Percentiles rank a stretch among this genome's conserved stretches.
These are phyloP conservation scores for Colletotrichum tofieldiae DNA, from an alignment of 2,329 filamentous ascomycete species.

Conservation along the genomic window DNA sequence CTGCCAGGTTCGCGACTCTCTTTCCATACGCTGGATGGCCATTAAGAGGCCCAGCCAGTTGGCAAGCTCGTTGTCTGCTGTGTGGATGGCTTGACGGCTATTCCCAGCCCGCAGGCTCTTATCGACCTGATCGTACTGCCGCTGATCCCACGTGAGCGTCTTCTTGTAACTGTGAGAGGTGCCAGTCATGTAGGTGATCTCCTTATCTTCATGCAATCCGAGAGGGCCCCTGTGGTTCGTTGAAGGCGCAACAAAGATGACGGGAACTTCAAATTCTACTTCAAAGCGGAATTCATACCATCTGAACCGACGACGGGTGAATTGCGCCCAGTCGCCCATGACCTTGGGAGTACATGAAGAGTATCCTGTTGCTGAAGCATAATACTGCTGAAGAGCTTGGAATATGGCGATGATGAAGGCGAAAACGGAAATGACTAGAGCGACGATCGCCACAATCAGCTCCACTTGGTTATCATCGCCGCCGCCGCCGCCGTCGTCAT, in stretches of 20 bases:
- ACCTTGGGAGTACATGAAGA: slow-evolving; percentile 30
- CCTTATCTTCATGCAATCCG: slow-evolving; percentile 18
- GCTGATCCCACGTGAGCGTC: slow-evolving; percentile 32
- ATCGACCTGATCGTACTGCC: slow-evolving; percentile 20
- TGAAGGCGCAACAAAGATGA: slow-evolving; percentile 38
- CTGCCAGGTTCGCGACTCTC: slow-evolving; percentile 39
- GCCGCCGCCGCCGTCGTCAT: background rate
- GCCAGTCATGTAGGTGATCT: slow-evolving; percentile 40
- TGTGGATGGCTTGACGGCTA: slow-evolving; percentile 36
- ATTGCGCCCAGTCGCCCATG: slow-evolving; percentile 34
- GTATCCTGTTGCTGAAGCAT: slow-evolving; percentile 33
- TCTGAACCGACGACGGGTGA: slow-evolving; percentile 36
- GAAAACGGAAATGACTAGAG: slow-evolving; percentile 35
- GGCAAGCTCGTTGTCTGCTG: slow-evolving; percentile 36
- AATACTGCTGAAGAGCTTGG: slow-evolving; percentile 39
- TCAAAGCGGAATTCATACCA: slow-evolving; percentile 41
- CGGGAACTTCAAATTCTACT: slow-evolving; percentile 35
- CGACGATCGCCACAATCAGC: slow-evolving; percentile 36
- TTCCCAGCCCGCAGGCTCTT: slow-evolving; percentile 20
- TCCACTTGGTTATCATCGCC: slow-evolving; percentile 2
- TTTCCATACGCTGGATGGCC: slow-evolving; percentile 40
- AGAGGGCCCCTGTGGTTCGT: slow-evolving; percentile 22
- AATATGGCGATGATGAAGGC: slow-evolving; percentile 40
- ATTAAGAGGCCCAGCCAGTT: slow-evolving; percentile 37
- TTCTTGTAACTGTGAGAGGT: slow-evolving; percentile 31